Percentiles rank a stretch among this genome's conserved stretches.
Evolutionary conservation across 2,329 filamentous ascomycete genomes (phyloP).

Genomic region (Trichoderma hamatum): DNA sequence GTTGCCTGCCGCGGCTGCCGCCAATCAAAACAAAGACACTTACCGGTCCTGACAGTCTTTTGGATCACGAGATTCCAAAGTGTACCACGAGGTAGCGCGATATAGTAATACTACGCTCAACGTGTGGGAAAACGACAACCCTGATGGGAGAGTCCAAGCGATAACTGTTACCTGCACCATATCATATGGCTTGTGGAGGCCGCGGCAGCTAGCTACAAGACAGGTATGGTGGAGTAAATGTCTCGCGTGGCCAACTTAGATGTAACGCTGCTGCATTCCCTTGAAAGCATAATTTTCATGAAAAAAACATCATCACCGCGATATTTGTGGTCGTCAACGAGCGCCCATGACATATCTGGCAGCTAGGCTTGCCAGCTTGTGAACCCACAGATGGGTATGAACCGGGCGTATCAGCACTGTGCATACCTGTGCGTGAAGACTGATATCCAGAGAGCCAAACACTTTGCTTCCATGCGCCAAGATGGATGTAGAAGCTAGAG

Average conservation of each 20-base stretch:
- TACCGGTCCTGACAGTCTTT: slow-evolving; percentile 4
- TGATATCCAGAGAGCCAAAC: not conserved
- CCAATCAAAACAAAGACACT: slow-evolving; percentile 5
- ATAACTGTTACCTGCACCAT: not conserved
- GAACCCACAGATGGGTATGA: not conserved
- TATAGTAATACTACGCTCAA: slow-evolving; percentile 4
- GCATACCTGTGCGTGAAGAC: not conserved
- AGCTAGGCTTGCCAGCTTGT: not conserved
- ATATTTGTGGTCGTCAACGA: not conserved
- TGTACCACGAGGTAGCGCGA: slow-evolving; percentile 12
- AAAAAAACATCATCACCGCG: not conserved
- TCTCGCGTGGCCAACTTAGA: not conserved
- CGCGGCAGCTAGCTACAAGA: not conserved
- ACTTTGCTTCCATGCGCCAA: not conserved
- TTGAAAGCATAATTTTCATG: not conserved
- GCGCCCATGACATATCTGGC: not conserved
- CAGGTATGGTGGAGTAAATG: not conserved
- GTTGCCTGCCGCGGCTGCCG: not conserved
- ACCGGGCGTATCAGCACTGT: not conserved
- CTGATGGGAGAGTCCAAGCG: not conserved
- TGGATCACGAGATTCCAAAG: slow-evolving; percentile 15
- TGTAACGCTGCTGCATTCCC: not conserved
- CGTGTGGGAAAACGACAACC: not conserved
- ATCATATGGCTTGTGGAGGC: not conserved
- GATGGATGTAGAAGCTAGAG: not conserved